Percentiles rank a stretch among this genome's conserved stretches.
phyloP scores from a whole-genome alignment of 495 filamentous ascomycete species.

The Penicillium waksmanii region DNA sequence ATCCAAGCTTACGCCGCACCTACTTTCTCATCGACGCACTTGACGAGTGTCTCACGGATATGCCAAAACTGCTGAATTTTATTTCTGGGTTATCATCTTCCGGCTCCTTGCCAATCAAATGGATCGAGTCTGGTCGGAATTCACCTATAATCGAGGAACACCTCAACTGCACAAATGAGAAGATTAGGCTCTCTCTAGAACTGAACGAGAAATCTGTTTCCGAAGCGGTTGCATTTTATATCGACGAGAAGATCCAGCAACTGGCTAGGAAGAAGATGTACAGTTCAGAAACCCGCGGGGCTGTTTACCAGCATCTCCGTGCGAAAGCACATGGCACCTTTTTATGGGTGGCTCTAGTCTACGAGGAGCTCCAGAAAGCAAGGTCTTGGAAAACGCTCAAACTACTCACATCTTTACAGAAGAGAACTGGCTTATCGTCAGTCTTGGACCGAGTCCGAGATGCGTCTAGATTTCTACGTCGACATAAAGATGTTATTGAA shows the following conservation, averaged over 20 bases:
- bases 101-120: constrained; percentile 28
- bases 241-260: constrained; percentile 33
- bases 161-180: constrained; percentile 1
- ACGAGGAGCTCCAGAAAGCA: constrained; percentile 17
- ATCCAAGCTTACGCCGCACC: constrained; percentile 25
- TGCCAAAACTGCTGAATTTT: constrained; percentile 35
- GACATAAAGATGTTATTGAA: background rate
- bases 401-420: constrained; percentile 8
- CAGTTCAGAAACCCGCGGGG: constrained; percentile 3
- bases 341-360: constrained; percentile 31
- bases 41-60: constrained; percentile 47
- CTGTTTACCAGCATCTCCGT: constrained; percentile 21
- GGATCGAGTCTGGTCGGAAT: constrained; percentile 39
- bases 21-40: constrained; percentile 54
- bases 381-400: constrained; percentile 1
- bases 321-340: constrained; percentile 22
- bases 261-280: constrained; percentile 18
- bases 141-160: constrained; percentile 22
- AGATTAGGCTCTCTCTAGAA: constrained; percentile 26
- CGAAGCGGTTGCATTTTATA: constrained; percentile 31
- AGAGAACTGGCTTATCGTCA: constrained; percentile 7
- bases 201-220: constrained; percentile 21
- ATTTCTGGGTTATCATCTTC: constrained; percentile 23
- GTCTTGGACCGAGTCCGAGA: background rate
- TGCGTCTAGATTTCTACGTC: background rate